A percentile compares a stretch with the other conserved stretches of the same genome.
These are phyloP conservation scores for Cladosporium velox DNA, from an alignment of 2,329 filamentous ascomycete species.

Conservation along the genomic window DNA sequence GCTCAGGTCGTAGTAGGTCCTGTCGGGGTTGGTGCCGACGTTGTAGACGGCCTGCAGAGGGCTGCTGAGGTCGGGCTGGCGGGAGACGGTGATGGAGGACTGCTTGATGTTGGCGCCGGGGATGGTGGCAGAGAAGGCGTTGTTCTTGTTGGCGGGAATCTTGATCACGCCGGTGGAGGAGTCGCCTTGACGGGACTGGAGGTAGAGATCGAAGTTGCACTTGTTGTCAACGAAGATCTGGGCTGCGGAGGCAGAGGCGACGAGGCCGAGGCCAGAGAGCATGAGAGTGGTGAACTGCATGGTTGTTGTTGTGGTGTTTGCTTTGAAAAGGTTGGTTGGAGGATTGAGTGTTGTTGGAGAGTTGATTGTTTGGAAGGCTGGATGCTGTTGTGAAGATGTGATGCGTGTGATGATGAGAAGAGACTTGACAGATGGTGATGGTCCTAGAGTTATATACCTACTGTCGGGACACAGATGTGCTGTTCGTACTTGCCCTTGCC, in stretches of 20 bases:
- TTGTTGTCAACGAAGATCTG: conserved; percentile 19
- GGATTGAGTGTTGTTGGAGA: not conserved
- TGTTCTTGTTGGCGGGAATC: conserved; percentile 16
- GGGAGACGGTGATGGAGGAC: conserved; percentile 12
- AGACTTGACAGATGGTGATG: not conserved
- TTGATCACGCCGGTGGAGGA: conserved; percentile 14
- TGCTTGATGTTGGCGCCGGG: conserved; percentile 19
- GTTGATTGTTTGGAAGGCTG: not conserved
- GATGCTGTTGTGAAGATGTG: conserved; percentile 11
- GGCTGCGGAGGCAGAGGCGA: conserved; percentile 17
- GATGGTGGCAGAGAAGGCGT: conserved; percentile 15
- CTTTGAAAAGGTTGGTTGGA: not conserved
- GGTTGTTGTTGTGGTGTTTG: conserved; percentile 9
- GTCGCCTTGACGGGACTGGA: conserved; percentile 16
- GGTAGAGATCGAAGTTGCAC: conserved; percentile 20
- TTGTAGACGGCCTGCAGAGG: conserved; percentile 21
- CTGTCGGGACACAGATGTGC: not conserved
- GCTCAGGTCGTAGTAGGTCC: conserved; percentile 21
- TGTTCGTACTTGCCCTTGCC: not conserved
- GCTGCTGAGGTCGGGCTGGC: conserved; percentile 20
- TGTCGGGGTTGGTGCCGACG: conserved; percentile 19
- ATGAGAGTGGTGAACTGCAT: conserved; percentile 16
- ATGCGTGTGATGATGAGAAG: conserved; percentile 12
- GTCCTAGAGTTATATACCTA: conserved; percentile 13
- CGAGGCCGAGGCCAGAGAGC: conserved; percentile 19